A percentile compares a stretch with the other conserved stretches of the same genome.
Evolutionary conservation across 2,329 filamentous ascomycete genomes (phyloP).

Genomic region (Ascochyta fabae): DNA sequence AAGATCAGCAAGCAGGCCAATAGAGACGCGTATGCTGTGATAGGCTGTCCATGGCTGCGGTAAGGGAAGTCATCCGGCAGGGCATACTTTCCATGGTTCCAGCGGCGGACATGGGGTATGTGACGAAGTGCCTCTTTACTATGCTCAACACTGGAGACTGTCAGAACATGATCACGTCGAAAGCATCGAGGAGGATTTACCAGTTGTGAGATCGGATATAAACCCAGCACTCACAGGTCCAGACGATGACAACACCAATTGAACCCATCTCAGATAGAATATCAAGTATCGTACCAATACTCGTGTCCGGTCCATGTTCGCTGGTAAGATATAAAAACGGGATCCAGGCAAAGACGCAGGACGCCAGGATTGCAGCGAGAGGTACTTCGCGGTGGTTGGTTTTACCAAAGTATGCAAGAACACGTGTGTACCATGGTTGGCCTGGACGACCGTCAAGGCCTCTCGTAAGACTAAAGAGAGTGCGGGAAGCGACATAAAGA

Average conservation of each 20-base stretch:
- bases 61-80: constrained; percentile 47
- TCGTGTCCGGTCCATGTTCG: constrained; percentile 19
- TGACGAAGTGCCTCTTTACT: too few relatives aligned
- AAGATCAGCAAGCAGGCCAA: constrained; percentile 48
- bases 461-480: constrained; percentile 42
- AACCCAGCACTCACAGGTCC: constrained; percentile 52
- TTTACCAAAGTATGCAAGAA: not conserved
- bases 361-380: constrained; percentile 45
- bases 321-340: constrained; percentile 49
- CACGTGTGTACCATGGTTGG: too few relatives aligned
- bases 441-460: constrained; percentile 23
- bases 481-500: constrained; percentile 46
- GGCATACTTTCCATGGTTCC: constrained; percentile 10
- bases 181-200: constrained; percentile 1
- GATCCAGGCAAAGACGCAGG: constrained; percentile 52
- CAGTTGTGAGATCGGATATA: constrained; percentile 51
- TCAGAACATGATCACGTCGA: too few relatives aligned
- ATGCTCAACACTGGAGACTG: too few relatives aligned
- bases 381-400: not conserved
- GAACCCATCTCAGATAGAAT: constrained; percentile 50
- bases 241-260: constrained; percentile 49
- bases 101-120: too few relatives aligned
- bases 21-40: constrained; percentile 47
- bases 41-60: constrained; percentile 49
- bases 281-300: constrained; percentile 47